Conservation (phyloP, 805 yeast genomes). For the Tetrapisispora fleetii region DNA sequence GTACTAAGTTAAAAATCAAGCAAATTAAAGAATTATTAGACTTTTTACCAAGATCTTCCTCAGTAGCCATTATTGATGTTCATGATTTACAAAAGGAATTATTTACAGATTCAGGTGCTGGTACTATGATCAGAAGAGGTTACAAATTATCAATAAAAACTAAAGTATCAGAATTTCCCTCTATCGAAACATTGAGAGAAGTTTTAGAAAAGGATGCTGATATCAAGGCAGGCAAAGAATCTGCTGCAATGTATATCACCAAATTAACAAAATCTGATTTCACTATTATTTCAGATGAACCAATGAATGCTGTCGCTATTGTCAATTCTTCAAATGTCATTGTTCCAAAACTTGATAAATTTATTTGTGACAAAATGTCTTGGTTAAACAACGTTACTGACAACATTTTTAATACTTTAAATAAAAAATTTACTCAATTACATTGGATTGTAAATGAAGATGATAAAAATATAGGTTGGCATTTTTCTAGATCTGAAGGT, state of each 20-base stretch:
- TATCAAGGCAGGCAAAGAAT: slow-evolving; percentile 55
- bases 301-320: slow-evolving; percentile 86
- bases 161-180: slow-evolving; percentile 55
- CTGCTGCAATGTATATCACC: slow-evolving; percentile 76
- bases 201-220: slow-evolving; percentile 73
- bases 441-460: slow-evolving; percentile 89
- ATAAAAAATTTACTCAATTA: slow-evolving; percentile 59
- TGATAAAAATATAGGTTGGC: slow-evolving; percentile 86
- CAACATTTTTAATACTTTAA: slow-evolving; percentile 76
- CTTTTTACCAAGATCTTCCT: slow-evolving; percentile 91
- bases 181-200: slow-evolving; percentile 66
- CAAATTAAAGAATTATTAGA: slow-evolving; percentile 92
- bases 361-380: slow-evolving; percentile 78
- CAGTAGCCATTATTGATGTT: slow-evolving; percentile 95
- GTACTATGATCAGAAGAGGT: slow-evolving; percentile 96
- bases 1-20: slow-evolving; percentile 92
- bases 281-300: slow-evolving; percentile 89
- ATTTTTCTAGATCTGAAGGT: slow-evolving; percentile 87
- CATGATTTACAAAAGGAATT: slow-evolving; percentile 92
- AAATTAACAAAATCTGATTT: slow-evolving; percentile 52
- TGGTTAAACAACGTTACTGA: slow-evolving; percentile 98
- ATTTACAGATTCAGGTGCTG: slow-evolving; percentile 98
- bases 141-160: slow-evolving; percentile 71
- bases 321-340: slow-evolving; percentile 38
- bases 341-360: slow-evolving; percentile 70